Evolutionary conservation across 2,329 filamentous ascomycete species (phyloP), one percentile per base, ranked within the genome.

Genomic region (Podosphaera fusca): DNA sequence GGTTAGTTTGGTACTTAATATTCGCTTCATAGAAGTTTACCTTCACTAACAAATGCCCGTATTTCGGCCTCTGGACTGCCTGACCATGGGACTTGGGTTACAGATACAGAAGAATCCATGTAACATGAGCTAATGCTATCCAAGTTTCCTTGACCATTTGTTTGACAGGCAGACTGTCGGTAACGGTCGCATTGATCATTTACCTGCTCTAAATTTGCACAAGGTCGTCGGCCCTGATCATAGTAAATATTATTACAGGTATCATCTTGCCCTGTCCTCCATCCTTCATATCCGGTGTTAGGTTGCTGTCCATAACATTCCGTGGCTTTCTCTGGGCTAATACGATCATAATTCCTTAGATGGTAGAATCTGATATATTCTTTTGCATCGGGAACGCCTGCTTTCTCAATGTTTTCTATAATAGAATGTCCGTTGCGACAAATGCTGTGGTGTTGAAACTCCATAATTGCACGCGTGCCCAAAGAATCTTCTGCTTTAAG

Each of bases 361-460:
- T 94, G 92, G 72, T 87, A 92, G 71, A 92, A 92, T 55, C 80
- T 75, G 62, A 94, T 85, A 69, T 89, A 92, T 49, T 80, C 71
- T 64, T 75, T 72, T 0, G 84, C 83, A 64, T 90, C 73, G 1
- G 71, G 75, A 55, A 88, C 75, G 7, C 85, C 85, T 36, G 77
- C 75, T 57, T 76, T 73, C 21, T 74, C 72, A 56, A 89, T 75
- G 51, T 74, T 74, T 67, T 89, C 85, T 65, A 89, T 81, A 66
- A 94, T 92, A 58, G 80, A 85, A 67, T 85, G 71, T 2, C 84
- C 84, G 36, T 85, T 84, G 40, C 85, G 79, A 68, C 80, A 84
- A 70, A 92, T 92, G 55, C 79, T 84, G 64, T 80, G 75, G 70
- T 92, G 90, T 66, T 92, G 86, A 68, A 84, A 90, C 67, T 92